These are phyloP conservation scores for Dunaliella primolecta DNA, from an alignment of 139 green algal species.

Conservation along the genomic window DNA sequence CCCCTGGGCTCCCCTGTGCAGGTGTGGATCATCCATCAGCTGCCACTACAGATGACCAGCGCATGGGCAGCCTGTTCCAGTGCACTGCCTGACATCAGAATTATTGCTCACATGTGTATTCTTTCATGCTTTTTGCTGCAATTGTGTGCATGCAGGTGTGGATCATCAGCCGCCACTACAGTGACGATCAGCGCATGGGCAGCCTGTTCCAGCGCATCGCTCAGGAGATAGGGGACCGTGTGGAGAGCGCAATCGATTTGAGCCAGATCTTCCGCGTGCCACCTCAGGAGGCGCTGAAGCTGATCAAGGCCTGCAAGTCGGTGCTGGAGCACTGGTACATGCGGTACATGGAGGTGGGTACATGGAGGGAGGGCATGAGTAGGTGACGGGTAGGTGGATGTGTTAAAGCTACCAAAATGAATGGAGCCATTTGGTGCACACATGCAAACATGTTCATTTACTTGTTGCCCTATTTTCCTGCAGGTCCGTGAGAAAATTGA, in stretches of 20 bases:
- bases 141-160: conserved; percentile 54
- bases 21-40: conserved; percentile 89
- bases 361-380: background rate
- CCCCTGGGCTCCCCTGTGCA: too few species aligned
- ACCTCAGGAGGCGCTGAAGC: conserved; percentile 46
- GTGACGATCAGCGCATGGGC: conserved; percentile 86
- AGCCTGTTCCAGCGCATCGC: conserved; percentile 83
- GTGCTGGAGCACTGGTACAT: conserved; percentile 74
- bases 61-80: conserved; percentile 85
- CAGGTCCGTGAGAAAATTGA: conserved; percentile 86
- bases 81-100: too few species aligned
- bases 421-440: too few species aligned
- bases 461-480: too few species aligned
- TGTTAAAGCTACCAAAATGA: too few species aligned
- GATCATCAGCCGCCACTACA: conserved; percentile 85
- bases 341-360: conserved; percentile 71
- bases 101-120: too few species aligned
- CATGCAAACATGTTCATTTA: too few species aligned
- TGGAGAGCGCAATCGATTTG: conserved; percentile 65
- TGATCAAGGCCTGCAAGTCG: conserved; percentile 54
- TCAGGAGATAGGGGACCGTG: conserved; percentile 64
- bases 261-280: conserved; percentile 64
- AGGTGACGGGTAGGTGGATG: background rate
- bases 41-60: conserved; percentile 81
- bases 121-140: too few species aligned